A percentile compares a stretch with the other conserved stretches of the same genome.
Evolutionary conservation across 2,329 filamentous ascomycete species (phyloP).

Genomic region (Talaromyces sp.): DNA sequence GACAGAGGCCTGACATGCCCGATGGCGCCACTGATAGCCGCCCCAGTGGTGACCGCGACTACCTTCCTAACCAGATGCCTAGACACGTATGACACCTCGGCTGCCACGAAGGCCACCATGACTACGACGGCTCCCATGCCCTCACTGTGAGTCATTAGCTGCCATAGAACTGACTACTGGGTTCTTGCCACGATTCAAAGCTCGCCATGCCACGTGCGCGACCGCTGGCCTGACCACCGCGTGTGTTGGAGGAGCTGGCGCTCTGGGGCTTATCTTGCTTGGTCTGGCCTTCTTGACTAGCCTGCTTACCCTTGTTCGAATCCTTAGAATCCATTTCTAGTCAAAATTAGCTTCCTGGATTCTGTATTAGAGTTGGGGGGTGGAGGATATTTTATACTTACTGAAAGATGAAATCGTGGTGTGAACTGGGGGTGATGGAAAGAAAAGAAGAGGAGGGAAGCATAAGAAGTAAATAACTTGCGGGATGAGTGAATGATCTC

Average conservation of each 20-base stretch:
- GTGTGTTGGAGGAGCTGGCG: not conserved
- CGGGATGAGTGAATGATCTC: not conserved
- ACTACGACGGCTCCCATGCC: not conserved
- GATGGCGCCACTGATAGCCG: not conserved
- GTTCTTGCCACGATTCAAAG: not conserved
- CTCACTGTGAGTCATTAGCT: not conserved
- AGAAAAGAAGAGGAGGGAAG: not conserved
- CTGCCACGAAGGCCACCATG: not conserved
- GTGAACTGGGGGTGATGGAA: not conserved
- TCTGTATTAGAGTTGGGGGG: not conserved
- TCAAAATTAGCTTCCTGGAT: not conserved
- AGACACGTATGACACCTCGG: not conserved
- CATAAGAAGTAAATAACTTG: not conserved
- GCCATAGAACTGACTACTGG: not conserved
- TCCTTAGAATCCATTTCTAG: not conserved
- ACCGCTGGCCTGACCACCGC: no score
- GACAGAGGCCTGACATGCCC: not conserved
- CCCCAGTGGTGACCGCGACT: not conserved
- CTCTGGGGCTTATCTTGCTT: not conserved
- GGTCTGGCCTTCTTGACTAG: not conserved
- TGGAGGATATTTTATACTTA: not conserved
- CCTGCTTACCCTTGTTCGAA: not conserved
- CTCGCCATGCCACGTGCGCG: not conserved
- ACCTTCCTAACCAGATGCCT: not conserved
- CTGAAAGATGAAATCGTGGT: not conserved